These are phyloP conservation scores for Clonostachys rosea DNA, from an alignment of 2,329 filamentous ascomycete genomes.

Conservation along the genomic window DNA sequence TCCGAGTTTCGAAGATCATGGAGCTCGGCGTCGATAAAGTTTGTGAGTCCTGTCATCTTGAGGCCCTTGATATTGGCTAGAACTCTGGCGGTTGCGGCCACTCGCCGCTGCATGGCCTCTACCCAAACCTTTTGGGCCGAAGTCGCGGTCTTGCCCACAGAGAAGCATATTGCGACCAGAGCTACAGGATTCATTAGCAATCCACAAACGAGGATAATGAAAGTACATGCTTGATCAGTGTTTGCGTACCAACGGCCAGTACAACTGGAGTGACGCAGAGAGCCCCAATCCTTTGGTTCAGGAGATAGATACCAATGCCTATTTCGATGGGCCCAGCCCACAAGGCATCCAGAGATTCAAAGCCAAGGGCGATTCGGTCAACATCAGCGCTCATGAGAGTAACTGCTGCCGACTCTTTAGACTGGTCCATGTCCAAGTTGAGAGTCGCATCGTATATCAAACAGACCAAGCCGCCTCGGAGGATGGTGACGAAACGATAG, in stretches of 20 bases:
- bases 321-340: constrained; percentile 26
- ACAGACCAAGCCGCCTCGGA: constrained; percentile 22
- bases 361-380: constrained; percentile 30
- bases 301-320: constrained; percentile 36
- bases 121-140: constrained; percentile 21
- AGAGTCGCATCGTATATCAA: constrained; percentile 26
- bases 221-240: too few species aligned
- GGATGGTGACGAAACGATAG: constrained; percentile 25
- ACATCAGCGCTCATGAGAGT: constrained; percentile 44
- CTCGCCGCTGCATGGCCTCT: constrained; percentile 23
- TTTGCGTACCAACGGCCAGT: too few species aligned
- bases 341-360: constrained; percentile 29
- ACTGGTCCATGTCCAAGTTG: constrained; percentile 16
- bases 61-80: constrained; percentile 24
- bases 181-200: background rate
- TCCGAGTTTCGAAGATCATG: constrained; percentile 9
- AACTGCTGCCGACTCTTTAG: constrained; percentile 30
- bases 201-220: too few species aligned
- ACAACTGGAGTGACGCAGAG: constrained; percentile 42
- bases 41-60: constrained; percentile 21
- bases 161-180: background rate
- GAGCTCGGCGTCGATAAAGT: constrained; percentile 10
- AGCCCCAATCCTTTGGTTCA: constrained; percentile 38
- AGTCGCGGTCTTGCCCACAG: background rate
- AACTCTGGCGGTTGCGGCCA: constrained; percentile 19